A percentile compares a stretch with the other conserved stretches of the same genome.
These are phyloP conservation scores for Nitzschia putrida DNA, from an alignment of 108 stramenopile species.

Conservation along the genomic window DNA sequence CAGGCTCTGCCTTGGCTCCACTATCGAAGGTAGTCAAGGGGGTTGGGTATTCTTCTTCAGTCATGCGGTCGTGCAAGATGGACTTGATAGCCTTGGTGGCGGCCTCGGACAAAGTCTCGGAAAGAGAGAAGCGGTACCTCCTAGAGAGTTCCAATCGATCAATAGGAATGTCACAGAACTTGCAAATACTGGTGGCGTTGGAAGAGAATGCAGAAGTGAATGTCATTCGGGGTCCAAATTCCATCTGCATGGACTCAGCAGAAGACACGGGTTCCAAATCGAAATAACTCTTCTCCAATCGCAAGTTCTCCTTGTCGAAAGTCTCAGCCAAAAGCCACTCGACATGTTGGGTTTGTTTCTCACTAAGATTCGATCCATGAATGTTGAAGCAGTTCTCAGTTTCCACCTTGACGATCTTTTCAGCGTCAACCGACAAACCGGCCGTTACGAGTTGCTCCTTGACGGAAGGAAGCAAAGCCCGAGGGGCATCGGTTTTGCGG, in stretches of 20 bases:
- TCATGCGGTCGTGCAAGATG: conserved; percentile 96
- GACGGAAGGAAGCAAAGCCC: conserved; percentile 74
- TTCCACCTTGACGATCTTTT: conserved; percentile 50
- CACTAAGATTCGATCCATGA: conserved; percentile 39
- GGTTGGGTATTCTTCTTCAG: conserved; percentile 87
- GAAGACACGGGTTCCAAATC: conserved; percentile 25
- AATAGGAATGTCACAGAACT: conserved; percentile 73
- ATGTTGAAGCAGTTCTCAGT: conserved; percentile 88
- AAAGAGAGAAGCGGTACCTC: conserved; percentile 64
- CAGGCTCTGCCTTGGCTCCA: conserved; percentile 62
- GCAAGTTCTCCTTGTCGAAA: conserved; percentile 72
- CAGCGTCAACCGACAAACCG: conserved; percentile 43
- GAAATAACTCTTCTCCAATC: conserved; percentile 60
- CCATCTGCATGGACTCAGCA: conserved; percentile 66
- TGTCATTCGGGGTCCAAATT: conserved; percentile 98
- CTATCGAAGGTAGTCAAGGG: conserved; percentile 85
- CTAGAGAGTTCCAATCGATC: conserved; percentile 88
- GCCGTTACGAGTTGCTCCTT: conserved; percentile 58
- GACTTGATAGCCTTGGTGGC: conserved; percentile 52
- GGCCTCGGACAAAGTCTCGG: conserved; percentile 33
- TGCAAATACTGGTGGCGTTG: conserved; percentile 90
- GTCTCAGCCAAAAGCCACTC: conserved; percentile 94
- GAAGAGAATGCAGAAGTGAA: conserved; percentile 96
- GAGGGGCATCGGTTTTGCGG: conserved; percentile 69
- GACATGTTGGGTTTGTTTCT: conserved; percentile 46